phyloP scores from a whole-genome alignment of 2,329 filamentous ascomycete species.

The Diplodia sapinea region DNA sequence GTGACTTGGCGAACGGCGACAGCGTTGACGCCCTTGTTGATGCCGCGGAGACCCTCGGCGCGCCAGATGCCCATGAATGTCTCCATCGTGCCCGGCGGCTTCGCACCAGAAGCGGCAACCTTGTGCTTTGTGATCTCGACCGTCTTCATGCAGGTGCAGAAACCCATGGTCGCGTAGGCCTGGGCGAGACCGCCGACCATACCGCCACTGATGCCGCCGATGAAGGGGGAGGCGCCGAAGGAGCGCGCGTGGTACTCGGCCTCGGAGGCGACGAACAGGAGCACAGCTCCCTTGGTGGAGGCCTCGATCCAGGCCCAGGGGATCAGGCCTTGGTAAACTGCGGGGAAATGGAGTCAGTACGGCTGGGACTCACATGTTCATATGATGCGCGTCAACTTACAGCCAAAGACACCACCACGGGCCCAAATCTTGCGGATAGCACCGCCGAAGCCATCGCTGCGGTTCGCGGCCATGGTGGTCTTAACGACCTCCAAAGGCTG shows the following conservation, averaged over 20 bases:
- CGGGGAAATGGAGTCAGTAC: conserved; percentile 29
- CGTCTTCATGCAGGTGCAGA: conserved; percentile 99
- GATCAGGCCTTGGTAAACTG: conserved; percentile 99
- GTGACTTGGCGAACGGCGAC: conserved; percentile 99
- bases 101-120: conserved; percentile 79
- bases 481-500: conserved; percentile 97
- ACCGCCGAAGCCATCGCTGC: conserved; percentile 81
- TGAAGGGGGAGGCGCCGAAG: conserved; percentile 84
- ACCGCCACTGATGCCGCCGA: conserved; percentile 86
- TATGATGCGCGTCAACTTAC: conserved; percentile 64
- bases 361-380: not conserved
- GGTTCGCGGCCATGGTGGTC: conserved; percentile 99
- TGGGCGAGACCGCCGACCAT: conserved; percentile 95
- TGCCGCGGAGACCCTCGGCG: conserved; percentile 88
- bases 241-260: conserved; percentile 91
- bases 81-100: conserved; percentile 86
- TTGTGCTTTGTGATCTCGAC: conserved; percentile 99
- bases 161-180: conserved; percentile 99
- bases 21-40: conserved; percentile 98
- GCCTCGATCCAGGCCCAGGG: conserved; percentile 99
- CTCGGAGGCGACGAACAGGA: conserved; percentile 98
- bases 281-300: conserved; percentile 97
- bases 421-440: conserved; percentile 89
- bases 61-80: conserved; percentile 98
- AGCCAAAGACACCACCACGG: conserved; percentile 91